Evolutionary conservation across 306 rosid genomes (phyloP).

Genomic region (Arachis stenosperma): DNA sequence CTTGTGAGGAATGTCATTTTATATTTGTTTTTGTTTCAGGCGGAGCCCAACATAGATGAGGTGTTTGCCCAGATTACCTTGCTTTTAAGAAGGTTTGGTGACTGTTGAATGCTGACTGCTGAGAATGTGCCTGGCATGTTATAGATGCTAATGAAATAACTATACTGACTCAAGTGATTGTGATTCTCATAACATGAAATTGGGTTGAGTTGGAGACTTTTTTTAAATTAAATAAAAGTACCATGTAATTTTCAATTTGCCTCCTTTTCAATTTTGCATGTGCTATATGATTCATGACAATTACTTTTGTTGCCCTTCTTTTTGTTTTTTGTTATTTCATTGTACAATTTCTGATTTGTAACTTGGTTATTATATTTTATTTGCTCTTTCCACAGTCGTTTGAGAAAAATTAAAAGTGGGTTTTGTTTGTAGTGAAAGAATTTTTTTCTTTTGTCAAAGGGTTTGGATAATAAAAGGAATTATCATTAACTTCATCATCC

Average conservation of each 20-base stretch:
- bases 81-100: slow-evolving; percentile 49
- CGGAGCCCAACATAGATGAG: slow-evolving; percentile 90
- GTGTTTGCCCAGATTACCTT: slow-evolving; percentile 83
- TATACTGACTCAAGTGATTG: neutral
- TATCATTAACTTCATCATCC: neutral
- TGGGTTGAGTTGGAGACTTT: neutral
- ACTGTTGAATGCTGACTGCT: neutral
- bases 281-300: neutral
- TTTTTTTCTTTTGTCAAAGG: neutral
- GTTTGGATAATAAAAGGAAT: neutral
- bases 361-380: no score
- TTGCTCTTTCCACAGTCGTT: slow-evolving; percentile 61
- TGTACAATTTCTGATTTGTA: no score
- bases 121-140: neutral
- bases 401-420: neutral
- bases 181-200: slow-evolving; percentile 3
- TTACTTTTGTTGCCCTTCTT: no score
- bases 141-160: neutral
- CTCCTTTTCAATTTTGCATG: slow-evolving; percentile 18
- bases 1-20: neutral
- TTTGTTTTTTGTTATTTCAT: no score
- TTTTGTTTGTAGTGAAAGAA: neutral
- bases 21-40: slow-evolving; percentile 50
- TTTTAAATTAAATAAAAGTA: neutral
- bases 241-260: neutral